Conservation (phyloP, 2,329 filamentous ascomycete genomes). For the Huntiella moniliformis region DNA sequence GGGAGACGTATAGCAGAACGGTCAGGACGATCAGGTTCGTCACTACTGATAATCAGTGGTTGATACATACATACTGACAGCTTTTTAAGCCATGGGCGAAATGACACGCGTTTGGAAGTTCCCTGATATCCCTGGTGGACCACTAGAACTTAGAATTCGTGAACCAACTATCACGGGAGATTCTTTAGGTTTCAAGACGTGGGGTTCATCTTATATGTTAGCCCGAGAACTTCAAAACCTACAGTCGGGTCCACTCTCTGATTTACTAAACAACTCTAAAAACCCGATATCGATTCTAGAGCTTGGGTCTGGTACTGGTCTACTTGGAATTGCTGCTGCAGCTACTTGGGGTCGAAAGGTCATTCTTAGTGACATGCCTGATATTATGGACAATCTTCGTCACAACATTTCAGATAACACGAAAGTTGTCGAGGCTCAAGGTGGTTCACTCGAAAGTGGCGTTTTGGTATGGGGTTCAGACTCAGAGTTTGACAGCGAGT, state of each 20-base stretch:
- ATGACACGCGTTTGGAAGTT: slow-evolving; percentile 38
- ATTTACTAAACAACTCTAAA: slow-evolving; percentile 24
- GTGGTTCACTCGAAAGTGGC: slow-evolving; percentile 41
- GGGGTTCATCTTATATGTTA: slow-evolving; percentile 78
- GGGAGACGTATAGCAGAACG: slow-evolving; percentile 67
- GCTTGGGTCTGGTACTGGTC: slow-evolving; percentile 73
- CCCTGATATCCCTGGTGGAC: slow-evolving; percentile 12
- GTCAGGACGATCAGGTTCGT: slow-evolving; percentile 53
- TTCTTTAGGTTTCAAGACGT: slow-evolving; percentile 72
- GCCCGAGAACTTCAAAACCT: slow-evolving; percentile 47
- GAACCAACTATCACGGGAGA: slow-evolving; percentile 82
- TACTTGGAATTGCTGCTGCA: slow-evolving; percentile 76
- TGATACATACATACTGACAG: background rate
- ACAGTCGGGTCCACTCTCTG: slow-evolving; percentile 24
- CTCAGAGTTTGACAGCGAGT: slow-evolving; percentile 23
- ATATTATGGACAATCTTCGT: slow-evolving; percentile 67
- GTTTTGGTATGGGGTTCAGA: slow-evolving; percentile 55
- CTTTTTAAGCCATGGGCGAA: slow-evolving; percentile 32
- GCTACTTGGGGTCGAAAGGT: slow-evolving; percentile 48
- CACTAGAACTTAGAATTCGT: slow-evolving; percentile 51
- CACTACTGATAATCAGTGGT: background rate
- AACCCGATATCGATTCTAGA: slow-evolving; percentile 39
- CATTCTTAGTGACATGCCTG: slow-evolving; percentile 62
- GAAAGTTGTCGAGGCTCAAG: slow-evolving; percentile 30
- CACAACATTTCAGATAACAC: slow-evolving; percentile 52